These are phyloP conservation scores for Casuarina cunninghamiana DNA, from an alignment of 306 rosid genomes.

Conservation along the genomic window DNA sequence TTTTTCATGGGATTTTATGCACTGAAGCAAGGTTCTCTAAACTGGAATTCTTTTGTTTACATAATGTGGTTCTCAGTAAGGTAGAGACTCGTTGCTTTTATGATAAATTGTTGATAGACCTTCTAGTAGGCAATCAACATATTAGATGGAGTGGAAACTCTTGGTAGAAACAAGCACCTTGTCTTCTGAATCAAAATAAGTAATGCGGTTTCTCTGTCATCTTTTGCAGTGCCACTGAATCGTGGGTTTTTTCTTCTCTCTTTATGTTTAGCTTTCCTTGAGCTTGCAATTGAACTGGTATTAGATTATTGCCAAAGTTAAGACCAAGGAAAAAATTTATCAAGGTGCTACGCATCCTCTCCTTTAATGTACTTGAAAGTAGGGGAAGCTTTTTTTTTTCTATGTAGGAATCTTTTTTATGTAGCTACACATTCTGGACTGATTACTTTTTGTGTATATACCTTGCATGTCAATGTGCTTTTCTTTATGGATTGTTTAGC, in stretches of 20 bases:
- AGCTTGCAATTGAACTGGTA: conserved; percentile 13
- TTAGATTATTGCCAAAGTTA: conserved; percentile 1
- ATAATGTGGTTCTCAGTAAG: not conserved
- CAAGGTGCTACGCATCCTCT: not conserved
- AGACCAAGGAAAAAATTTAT: not conserved
- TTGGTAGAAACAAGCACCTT: not conserved
- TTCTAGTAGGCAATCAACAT: not conserved
- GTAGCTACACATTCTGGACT: not conserved
- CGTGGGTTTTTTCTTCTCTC: not conserved
- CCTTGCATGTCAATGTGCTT: conserved; percentile 11
- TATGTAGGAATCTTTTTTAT: conserved; percentile 8
- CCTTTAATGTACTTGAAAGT: not conserved
- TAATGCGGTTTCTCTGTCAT: not conserved
- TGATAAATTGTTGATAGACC: not conserved
- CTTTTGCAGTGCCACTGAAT: not conserved
- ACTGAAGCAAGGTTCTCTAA: not conserved
- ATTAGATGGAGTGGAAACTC: conserved; percentile 13
- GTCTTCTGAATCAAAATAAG: not conserved
- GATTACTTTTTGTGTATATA: conserved; percentile 7
- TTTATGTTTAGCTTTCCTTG: not conserved
- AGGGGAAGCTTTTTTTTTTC: not conserved
- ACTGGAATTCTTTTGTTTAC: not conserved
- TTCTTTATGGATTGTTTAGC: not conserved
- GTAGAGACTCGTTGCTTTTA: not conserved
- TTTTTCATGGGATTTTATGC: not conserved